These are phyloP conservation scores for Populus alba DNA, from an alignment of 345 rosid species.

Conservation along the genomic window DNA sequence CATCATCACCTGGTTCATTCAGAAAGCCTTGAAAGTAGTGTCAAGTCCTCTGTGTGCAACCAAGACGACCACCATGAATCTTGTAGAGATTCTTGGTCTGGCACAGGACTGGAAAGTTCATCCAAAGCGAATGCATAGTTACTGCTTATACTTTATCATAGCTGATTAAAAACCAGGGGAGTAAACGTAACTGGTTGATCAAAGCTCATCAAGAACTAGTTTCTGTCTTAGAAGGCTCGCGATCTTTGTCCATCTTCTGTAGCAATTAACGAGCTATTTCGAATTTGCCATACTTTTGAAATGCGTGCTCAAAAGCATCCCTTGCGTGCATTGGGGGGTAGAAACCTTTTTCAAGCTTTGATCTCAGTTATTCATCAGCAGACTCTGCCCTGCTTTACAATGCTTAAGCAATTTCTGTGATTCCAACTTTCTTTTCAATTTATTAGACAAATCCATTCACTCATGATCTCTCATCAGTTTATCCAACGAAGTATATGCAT, in stretches of 20 bases:
- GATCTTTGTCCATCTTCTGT: constrained; percentile 3
- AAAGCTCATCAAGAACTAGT: not conserved
- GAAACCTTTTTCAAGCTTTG: constrained; percentile 27
- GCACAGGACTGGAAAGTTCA: not conserved
- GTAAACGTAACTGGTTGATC: not conserved
- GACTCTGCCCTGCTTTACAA: constrained; percentile 29
- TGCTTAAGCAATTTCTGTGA: constrained; percentile 31
- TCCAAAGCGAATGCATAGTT: not conserved
- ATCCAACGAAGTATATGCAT: constrained; percentile 23
- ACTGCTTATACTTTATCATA: not conserved
- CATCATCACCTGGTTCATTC: not conserved
- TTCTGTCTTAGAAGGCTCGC: not conserved
- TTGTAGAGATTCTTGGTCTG: not conserved
- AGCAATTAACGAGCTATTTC: constrained; percentile 26
- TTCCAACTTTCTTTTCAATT: constrained; percentile 32
- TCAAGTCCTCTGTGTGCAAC: not conserved
- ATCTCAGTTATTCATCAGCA: constrained; percentile 25
- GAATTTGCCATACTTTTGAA: constrained; percentile 25
- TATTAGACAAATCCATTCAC: constrained; percentile 22
- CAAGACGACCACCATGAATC: not conserved
- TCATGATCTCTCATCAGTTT: constrained; percentile 30
- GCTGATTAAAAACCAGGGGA: not conserved
- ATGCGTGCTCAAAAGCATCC: constrained; percentile 25
- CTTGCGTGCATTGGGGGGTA: constrained; percentile 25
- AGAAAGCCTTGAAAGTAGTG: not conserved